A percentile compares a stretch with the other conserved stretches of the same genome.
These are phyloP conservation scores for Glarea lozoyensis DNA, from an alignment of 495 filamentous ascomycete genomes.

Conservation along the genomic window DNA sequence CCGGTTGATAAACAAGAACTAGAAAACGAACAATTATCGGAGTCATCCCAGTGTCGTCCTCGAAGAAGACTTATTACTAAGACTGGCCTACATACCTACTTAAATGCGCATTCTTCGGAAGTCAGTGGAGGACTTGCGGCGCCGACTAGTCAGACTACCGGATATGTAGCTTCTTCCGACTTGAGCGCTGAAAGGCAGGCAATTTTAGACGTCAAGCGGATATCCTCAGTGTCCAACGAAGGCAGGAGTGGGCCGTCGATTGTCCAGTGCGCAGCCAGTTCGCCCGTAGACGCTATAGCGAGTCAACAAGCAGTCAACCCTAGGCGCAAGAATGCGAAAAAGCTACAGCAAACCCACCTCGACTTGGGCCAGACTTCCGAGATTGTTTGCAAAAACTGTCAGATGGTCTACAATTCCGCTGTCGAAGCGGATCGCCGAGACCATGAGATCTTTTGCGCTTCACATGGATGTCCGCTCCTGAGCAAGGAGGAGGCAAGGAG, in stretches of 20 bases:
- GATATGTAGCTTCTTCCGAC: not conserved
- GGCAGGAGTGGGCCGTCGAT: not conserved
- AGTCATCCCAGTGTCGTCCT: not conserved
- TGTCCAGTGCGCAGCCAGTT: not conserved
- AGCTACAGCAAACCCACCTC: constrained; percentile 2
- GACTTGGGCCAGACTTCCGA: constrained; percentile 5
- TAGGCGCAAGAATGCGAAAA: not conserved
- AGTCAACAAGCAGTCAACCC: too few species aligned
- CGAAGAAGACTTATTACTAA: not conserved
- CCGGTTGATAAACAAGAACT: too few species aligned
- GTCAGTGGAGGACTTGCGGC: too few species aligned
- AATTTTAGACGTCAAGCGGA: not conserved
- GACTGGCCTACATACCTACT: not conserved
- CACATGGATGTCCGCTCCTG: not conserved
- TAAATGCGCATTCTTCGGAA: too few species aligned
- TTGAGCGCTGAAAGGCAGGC: not conserved
- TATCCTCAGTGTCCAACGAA: not conserved
- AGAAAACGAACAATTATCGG: too few species aligned
- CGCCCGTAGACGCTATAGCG: not conserved
- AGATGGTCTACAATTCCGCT: constrained; percentile 11
- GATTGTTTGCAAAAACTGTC: constrained; percentile 5
- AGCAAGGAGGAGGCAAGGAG: not conserved
- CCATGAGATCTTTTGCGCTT: not conserved
- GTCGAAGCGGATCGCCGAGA: not conserved
- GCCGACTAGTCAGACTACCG: too few species aligned